Evolutionary conservation across 2,329 filamentous ascomycete genomes (phyloP).

Genomic region (Lasiodiplodia theobromae): DNA sequence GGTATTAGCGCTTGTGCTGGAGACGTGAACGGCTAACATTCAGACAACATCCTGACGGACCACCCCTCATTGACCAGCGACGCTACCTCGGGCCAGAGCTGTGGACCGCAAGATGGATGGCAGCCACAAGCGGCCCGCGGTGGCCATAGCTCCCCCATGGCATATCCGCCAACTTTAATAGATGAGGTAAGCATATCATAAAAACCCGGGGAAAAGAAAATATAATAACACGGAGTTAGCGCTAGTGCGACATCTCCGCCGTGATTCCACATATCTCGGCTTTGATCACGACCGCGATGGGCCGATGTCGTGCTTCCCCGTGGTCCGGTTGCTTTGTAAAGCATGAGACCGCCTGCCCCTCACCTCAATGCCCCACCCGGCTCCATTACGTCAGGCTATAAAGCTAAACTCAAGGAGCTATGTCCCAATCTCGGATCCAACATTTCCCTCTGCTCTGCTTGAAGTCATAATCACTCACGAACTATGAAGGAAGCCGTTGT

Average conservation of each 20-base stretch:
- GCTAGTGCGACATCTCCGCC: not conserved
- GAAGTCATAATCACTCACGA: conserved; percentile 14
- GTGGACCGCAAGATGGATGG: not conserved
- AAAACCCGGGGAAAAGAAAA: not conserved
- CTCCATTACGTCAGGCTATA: conserved; percentile 15
- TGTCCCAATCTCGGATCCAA: not conserved
- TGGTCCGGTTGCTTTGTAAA: conserved; percentile 7
- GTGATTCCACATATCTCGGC: not conserved
- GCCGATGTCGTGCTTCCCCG: conserved; percentile 3
- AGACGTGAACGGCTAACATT: not conserved
- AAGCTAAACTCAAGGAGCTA: not conserved
- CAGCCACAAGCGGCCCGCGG: not conserved
- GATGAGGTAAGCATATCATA: conserved; percentile 8
- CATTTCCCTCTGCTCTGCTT: not conserved
- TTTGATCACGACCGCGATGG: not conserved
- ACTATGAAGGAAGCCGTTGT: conserved; percentile 41
- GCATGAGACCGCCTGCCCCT: not conserved
- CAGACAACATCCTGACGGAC: not conserved
- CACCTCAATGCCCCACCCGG: not conserved
- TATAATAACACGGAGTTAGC: not conserved
- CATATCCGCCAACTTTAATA: too few relatives aligned
- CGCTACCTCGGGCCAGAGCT: not conserved
- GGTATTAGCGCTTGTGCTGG: not conserved
- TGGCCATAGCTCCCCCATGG: conserved; percentile 19
- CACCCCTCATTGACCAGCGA: not conserved